Percentiles rank a stretch among this genome's conserved stretches.
Evolutionary conservation across 257 asterid genomes (phyloP).

Genomic region (Primulina eburnea): DNA sequence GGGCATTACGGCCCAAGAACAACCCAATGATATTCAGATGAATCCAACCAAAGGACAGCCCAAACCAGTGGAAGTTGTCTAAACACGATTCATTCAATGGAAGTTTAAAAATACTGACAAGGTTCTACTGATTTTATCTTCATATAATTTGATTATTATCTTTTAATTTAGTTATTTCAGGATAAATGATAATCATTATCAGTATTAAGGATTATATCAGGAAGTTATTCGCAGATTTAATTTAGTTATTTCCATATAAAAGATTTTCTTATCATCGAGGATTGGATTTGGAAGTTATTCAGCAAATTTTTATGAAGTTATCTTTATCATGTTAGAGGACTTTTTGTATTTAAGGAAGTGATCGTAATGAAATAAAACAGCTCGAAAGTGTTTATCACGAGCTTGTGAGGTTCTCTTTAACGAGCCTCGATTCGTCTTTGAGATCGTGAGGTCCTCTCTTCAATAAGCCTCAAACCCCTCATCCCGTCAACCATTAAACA

Average conservation of each 20-base stretch:
- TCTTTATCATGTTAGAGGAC: not conserved
- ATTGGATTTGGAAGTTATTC: not conserved
- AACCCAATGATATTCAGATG: not conserved
- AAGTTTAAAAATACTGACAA: not conserved
- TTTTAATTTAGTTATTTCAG: not conserved
- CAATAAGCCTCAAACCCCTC: not conserved
- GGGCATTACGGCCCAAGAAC: not conserved
- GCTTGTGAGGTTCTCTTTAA: not conserved
- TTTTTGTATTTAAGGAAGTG: not conserved
- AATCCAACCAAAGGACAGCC: not conserved
- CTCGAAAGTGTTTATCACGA: not conserved
- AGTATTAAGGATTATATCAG: not conserved
- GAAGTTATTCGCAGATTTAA: not conserved
- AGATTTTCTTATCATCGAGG: not conserved
- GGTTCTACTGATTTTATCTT: too few relatives aligned
- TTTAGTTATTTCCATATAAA: not conserved
- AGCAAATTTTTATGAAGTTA: not conserved
- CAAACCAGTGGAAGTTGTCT: not conserved
- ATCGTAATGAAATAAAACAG: not conserved
- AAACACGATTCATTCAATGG: not conserved
- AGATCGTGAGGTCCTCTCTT: not conserved
- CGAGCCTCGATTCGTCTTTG: not conserved
- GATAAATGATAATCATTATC: not conserved
- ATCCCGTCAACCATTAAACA: not conserved
- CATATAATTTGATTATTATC: not conserved